Conservation (phyloP, 2,329 filamentous ascomycete species). For the Pyricularia pennisetigena region DNA sequence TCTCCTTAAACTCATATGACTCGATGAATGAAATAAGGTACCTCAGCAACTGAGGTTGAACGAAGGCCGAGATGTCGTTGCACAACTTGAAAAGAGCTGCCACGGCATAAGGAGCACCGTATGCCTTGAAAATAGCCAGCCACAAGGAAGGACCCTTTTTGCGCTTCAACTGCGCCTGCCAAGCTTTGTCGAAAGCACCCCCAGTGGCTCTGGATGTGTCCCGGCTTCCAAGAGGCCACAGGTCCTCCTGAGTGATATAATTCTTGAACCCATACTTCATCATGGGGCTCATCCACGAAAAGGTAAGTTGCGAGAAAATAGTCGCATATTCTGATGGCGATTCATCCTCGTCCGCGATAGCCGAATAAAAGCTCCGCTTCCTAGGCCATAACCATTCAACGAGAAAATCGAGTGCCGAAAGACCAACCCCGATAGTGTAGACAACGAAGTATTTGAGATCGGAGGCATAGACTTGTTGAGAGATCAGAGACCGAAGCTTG, state of each 20-base stretch:
- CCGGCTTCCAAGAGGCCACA: conserved; percentile 79
- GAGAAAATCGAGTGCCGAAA: conserved; percentile 61
- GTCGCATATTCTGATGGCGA: conserved; percentile 83
- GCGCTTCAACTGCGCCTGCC: conserved; percentile 64
- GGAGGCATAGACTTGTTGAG: conserved; percentile 60
- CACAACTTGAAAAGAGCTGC: conserved; percentile 81
- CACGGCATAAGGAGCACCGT: conserved; percentile 73
- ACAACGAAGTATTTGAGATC: conserved; percentile 67
- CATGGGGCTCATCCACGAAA: conserved; percentile 97
- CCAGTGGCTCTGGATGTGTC: conserved; percentile 74
- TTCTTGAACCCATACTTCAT: conserved; percentile 93
- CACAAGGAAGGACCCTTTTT: conserved; percentile 70
- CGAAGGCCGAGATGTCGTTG: conserved; percentile 78
- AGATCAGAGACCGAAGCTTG: conserved; percentile 78
- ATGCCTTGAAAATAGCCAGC: conserved; percentile 74
- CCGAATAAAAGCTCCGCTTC: conserved; percentile 50
- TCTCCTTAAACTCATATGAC: conserved; percentile 48
- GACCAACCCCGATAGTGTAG: conserved; percentile 61
- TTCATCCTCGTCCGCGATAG: conserved; percentile 47
- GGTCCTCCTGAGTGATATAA: conserved; percentile 85
- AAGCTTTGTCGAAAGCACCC: conserved; percentile 59
- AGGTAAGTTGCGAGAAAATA: conserved; percentile 86
- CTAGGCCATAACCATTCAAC: conserved; percentile 87
- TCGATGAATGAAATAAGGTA: conserved; percentile 75
- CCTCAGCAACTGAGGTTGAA: conserved; percentile 83